Conservation (phyloP, 805 yeast genomes). For the Suhomyces xylopsoci region DNA sequence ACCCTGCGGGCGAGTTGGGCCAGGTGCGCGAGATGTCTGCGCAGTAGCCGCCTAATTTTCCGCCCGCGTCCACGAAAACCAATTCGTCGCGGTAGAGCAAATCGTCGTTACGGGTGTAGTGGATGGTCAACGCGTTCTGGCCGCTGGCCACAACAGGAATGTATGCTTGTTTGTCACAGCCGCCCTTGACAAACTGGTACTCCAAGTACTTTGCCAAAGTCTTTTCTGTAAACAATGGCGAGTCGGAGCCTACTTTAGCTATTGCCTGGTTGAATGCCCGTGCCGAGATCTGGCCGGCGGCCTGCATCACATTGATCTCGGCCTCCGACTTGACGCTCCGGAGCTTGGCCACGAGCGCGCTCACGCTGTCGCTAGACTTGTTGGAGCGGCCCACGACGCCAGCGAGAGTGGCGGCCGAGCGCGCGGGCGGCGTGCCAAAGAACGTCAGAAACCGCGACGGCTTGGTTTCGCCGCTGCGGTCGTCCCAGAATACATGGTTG, state of each 20-base stretch:
- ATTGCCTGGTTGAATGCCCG: conserved; percentile 82
- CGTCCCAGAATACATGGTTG: conserved; percentile 57
- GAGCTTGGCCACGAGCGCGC: conserved; percentile 41
- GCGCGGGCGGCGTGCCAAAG: conserved; percentile 10
- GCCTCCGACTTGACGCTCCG: conserved; percentile 72
- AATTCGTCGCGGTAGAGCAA: conserved; percentile 70
- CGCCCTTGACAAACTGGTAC: conserved; percentile 77
- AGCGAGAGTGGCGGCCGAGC: conserved; percentile 12
- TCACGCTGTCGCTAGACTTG: conserved; percentile 43
- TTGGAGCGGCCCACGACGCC: conserved; percentile 21
- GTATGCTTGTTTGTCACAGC: conserved; percentile 87
- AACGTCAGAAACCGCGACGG: conserved; percentile 16
- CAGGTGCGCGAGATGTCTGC: conserved; percentile 96
- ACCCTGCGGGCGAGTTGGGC: conserved; percentile 76
- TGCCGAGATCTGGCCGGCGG: conserved; percentile 79
- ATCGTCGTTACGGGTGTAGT: conserved; percentile 91
- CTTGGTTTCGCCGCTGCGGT: conserved; percentile 12
- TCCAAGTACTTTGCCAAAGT: conserved; percentile 78
- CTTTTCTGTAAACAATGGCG: conserved; percentile 64
- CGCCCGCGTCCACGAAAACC: conserved; percentile 94
- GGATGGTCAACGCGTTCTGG: conserved; percentile 82
- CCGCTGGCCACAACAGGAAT: conserved; percentile 98
- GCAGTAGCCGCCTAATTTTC: conserved; percentile 88
- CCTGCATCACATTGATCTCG: conserved; percentile 76
- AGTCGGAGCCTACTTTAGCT: conserved; percentile 45